A percentile compares a stretch with the other conserved stretches of the same genome.
These are phyloP conservation scores for Lavandula angustifolia DNA, from an alignment of 257 asterid species.

Conservation along the genomic window DNA sequence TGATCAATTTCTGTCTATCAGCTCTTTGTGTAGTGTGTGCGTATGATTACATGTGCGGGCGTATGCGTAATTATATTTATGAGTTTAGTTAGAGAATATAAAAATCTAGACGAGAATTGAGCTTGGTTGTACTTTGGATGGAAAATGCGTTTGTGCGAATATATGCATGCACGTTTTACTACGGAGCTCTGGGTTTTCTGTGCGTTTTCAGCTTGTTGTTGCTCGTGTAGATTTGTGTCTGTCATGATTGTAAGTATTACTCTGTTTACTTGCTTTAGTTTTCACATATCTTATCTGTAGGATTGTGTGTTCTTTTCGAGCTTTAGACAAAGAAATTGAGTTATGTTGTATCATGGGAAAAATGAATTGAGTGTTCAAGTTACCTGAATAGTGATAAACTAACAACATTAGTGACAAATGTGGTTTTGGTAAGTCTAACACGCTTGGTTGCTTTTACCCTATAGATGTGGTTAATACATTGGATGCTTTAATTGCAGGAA, in stretches of 20 bases:
- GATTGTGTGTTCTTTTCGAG: too few species aligned
- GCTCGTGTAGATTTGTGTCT: conserved; percentile 18
- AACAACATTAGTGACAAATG: conserved; percentile 9
- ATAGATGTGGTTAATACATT: conserved; percentile 24
- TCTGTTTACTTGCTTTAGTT: background rate
- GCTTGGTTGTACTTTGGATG: background rate
- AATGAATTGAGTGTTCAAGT: background rate
- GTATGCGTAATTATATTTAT: background rate
- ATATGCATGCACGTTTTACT: background rate
- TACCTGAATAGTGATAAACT: background rate
- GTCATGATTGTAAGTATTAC: conserved; percentile 2
- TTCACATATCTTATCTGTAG: background rate
- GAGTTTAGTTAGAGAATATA: background rate
- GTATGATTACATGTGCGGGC: conserved; percentile 2
- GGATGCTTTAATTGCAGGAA: conserved; percentile 36
- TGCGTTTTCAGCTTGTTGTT: conserved; percentile 29
- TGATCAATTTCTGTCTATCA: conserved; percentile 6
- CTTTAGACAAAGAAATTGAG: too few species aligned
- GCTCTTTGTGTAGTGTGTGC: conserved; percentile 15
- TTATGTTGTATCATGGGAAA: background rate
- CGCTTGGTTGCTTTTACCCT: conserved; percentile 17
- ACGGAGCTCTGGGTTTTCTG: background rate
- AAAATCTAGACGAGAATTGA: background rate
- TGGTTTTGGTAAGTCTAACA: conserved; percentile 15
- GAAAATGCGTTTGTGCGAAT: conserved; percentile 1